Evolutionary conservation across 805 yeast genomes (phyloP).

Genomic region (Wickerhamomyces silvicola): DNA sequence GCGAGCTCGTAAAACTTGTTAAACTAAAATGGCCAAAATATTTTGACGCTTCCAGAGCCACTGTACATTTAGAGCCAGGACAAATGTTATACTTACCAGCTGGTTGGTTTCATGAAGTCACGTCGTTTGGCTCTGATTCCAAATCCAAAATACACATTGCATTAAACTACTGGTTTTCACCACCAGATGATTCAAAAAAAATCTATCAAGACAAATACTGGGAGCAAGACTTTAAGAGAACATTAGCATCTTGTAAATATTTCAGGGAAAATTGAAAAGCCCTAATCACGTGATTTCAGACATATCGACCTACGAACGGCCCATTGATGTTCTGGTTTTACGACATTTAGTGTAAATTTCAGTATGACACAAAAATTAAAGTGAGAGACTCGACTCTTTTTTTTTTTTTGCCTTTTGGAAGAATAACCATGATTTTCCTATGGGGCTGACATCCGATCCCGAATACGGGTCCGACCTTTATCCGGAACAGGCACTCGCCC

Average conservation of each 20-base stretch:
- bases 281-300: conserved; percentile 1
- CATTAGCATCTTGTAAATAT: conserved; percentile 27
- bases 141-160: conserved; percentile 45
- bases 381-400: background rate
- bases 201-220: conserved; percentile 49
- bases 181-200: conserved; percentile 38
- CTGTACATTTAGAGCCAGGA: conserved; percentile 50
- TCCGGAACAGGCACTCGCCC: too few relatives aligned
- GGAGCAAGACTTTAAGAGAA: conserved; percentile 43
- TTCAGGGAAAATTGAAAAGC: conserved; percentile 3
- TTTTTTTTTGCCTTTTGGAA: background rate
- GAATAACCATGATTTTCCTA: too few relatives aligned
- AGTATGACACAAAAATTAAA: background rate
- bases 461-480: too few relatives aligned
- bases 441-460: too few relatives aligned
- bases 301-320: background rate
- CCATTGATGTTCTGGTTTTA: too few relatives aligned
- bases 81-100: conserved; percentile 67
- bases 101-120: conserved; percentile 82
- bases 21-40: conserved; percentile 44
- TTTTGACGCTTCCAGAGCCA: conserved; percentile 32
- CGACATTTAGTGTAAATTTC: background rate
- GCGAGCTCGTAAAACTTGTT: conserved; percentile 30
- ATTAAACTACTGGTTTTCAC: conserved; percentile 68
- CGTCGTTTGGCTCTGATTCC: conserved; percentile 43